phyloP scores from a whole-genome alignment of 192 early-diverging fungal species.

The Jimgerdemannia lactiflua region DNA sequence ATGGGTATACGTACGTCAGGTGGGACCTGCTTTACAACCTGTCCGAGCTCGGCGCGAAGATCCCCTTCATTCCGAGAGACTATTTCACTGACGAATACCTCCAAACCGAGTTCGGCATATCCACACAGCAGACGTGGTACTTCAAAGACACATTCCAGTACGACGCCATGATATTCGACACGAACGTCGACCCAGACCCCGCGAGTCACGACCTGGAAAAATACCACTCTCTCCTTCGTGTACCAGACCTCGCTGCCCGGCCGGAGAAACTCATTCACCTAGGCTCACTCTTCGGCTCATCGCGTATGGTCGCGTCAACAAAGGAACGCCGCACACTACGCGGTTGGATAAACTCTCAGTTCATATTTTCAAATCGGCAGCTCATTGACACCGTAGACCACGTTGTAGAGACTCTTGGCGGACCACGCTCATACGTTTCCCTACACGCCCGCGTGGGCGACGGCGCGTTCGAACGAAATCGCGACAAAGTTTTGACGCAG shows the following conservation, averaged over 20 bases:
- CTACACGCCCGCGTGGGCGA: slow-evolving; percentile 41
- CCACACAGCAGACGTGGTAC: slow-evolving; percentile 21
- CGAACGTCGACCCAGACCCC: slow-evolving; percentile 1
- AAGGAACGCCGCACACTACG: slow-evolving; percentile 8
- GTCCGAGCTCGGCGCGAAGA: not conserved
- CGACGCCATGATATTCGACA: slow-evolving; percentile 23
- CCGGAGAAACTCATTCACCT: slow-evolving; percentile 36
- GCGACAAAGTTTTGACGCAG: slow-evolving; percentile 20
- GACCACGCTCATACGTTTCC: slow-evolving; percentile 27
- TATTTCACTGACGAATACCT: slow-evolving; percentile 6
- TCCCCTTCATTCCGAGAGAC: slow-evolving; percentile 7
- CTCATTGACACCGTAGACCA: slow-evolving; percentile 22
- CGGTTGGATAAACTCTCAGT: slow-evolving; percentile 17
- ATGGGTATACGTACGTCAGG: slow-evolving; percentile 12
- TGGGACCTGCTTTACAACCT: slow-evolving; percentile 21
- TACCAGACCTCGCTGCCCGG: slow-evolving; percentile 23
- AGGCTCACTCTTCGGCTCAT: slow-evolving; percentile 37
- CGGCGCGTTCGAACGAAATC: slow-evolving; percentile 26
- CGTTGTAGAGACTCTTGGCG: slow-evolving; percentile 13
- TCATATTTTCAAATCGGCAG: slow-evolving; percentile 27
- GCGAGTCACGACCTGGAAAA: slow-evolving; percentile 4
- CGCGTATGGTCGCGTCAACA: slow-evolving; percentile 23
- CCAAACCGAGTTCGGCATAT: not conserved
- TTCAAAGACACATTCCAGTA: slow-evolving; percentile 21
- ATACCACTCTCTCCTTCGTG: slow-evolving; percentile 10